Percentiles rank a stretch among this genome's conserved stretches.
Evolutionary conservation across 164 flowering plant genomes (phyloP).

Genomic region (Magnolia kwangsiensis): DNA sequence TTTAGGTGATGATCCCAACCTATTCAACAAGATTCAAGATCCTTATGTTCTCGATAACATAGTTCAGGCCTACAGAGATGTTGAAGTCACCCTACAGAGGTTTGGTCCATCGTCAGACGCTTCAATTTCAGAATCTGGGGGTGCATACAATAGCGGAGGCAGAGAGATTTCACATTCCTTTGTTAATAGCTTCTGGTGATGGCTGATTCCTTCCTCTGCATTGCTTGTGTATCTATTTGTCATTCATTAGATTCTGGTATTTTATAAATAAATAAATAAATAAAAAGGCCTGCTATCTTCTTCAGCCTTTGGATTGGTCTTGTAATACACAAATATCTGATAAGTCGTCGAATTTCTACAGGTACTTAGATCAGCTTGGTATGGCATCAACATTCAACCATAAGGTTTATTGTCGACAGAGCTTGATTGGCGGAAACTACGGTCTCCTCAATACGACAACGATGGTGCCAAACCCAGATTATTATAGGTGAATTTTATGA

Average conservation of each 20-base stretch:
- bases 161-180: constrained; percentile 43
- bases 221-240: too few relatives aligned
- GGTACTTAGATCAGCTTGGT: constrained; percentile 81
- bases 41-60: constrained; percentile 38
- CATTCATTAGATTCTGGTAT: too few relatives aligned
- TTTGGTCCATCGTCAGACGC: constrained; percentile 47
- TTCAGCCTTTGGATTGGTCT: neutral
- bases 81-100: constrained; percentile 10
- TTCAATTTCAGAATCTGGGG: constrained; percentile 80
- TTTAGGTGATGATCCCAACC: constrained; percentile 47
- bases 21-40: constrained; percentile 44
- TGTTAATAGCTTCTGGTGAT: constrained; percentile 62
- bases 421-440: constrained; percentile 74
- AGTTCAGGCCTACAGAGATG: constrained; percentile 40
- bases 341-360: constrained; percentile 13
- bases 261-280: too few relatives aligned
- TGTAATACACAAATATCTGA: too few relatives aligned
- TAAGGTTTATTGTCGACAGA: constrained; percentile 66
- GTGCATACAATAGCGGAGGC: constrained; percentile 73
- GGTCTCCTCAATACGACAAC: constrained; percentile 61
- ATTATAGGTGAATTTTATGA: constrained; percentile 41
- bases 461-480: constrained; percentile 69
- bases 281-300: neutral
- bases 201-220: too few relatives aligned
- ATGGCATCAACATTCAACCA: constrained; percentile 51